Conservation (phyloP, 352 stramenopile genomes). For the Blastocystis sp. region DNA sequence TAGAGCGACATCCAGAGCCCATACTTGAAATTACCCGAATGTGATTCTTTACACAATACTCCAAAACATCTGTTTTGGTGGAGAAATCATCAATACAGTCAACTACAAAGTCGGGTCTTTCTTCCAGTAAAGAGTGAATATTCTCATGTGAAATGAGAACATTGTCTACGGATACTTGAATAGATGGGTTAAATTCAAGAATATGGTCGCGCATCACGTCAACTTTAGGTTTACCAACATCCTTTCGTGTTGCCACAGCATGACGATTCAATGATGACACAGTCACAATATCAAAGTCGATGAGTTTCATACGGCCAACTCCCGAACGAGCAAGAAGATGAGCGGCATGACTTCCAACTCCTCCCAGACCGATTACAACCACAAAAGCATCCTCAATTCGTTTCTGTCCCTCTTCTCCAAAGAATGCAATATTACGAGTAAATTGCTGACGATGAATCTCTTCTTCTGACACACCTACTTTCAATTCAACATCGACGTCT, state of each 20-base stretch:
- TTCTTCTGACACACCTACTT: conserved; percentile 25
- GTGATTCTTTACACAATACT: conserved; percentile 77
- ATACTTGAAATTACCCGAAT: conserved; percentile 81
- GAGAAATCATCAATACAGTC: conserved; percentile 98
- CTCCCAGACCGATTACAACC: conserved; percentile 90
- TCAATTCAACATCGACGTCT: neutral
- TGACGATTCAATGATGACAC: conserved; percentile 97
- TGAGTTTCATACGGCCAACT: conserved; percentile 86
- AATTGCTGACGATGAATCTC: conserved; percentile 74
- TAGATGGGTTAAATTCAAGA: conserved; percentile 70
- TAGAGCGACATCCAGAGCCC: conserved; percentile 89
- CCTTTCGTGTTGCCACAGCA: conserved; percentile 87
- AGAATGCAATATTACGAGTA: conserved; percentile 88
- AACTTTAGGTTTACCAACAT: conserved; percentile 86
- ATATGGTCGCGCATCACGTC: conserved; percentile 80
- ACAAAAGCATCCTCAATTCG: conserved; percentile 83
- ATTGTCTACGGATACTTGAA: neutral
- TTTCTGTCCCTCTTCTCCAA: conserved; percentile 85
- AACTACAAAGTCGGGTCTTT: conserved; percentile 85
- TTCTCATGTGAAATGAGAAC: conserved; percentile 47
- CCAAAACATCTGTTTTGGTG: conserved; percentile 90
- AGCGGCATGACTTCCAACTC: conserved; percentile 91
- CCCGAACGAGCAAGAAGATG: conserved; percentile 93
- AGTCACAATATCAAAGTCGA: conserved; percentile 99
- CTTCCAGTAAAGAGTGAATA: neutral